These are phyloP conservation scores for Aspergillus affinis DNA, from an alignment of 495 filamentous ascomycete genomes.

Conservation along the genomic window DNA sequence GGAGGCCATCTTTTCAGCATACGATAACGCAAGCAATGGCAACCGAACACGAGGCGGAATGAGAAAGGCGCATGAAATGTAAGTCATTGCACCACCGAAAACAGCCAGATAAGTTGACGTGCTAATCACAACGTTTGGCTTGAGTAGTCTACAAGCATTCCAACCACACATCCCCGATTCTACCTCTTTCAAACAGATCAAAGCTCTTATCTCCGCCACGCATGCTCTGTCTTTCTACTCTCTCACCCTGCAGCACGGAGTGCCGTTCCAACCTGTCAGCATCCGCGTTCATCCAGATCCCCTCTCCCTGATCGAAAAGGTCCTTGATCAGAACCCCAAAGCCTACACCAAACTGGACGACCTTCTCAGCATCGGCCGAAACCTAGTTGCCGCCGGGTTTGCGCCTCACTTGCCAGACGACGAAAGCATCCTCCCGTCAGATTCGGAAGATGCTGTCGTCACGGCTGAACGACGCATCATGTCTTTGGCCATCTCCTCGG, in stretches of 20 bases:
- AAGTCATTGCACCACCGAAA: slow-evolving; percentile 30
- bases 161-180: slow-evolving; percentile 60
- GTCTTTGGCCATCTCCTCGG: slow-evolving; percentile 85
- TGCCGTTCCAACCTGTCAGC: slow-evolving; percentile 88
- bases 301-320: slow-evolving; percentile 75
- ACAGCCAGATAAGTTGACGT: background rate
- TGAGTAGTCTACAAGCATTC: slow-evolving; percentile 65
- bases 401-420: slow-evolving; percentile 27
- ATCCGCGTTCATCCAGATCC: slow-evolving; percentile 86
- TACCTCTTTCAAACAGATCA: slow-evolving; percentile 53
- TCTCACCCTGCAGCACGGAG: slow-evolving; percentile 83
- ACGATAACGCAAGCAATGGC: slow-evolving; percentile 89
- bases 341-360: slow-evolving; percentile 87
- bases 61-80: slow-evolving; percentile 83
- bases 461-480: slow-evolving; percentile 67
- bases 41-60: slow-evolving; percentile 80
- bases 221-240: slow-evolving; percentile 86
- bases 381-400: slow-evolving; percentile 73
- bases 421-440: slow-evolving; percentile 10
- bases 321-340: slow-evolving; percentile 82
- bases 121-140: slow-evolving; percentile 1
- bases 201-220: slow-evolving; percentile 77
- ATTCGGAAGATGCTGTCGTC: slow-evolving; percentile 30
- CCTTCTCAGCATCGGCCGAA: slow-evolving; percentile 72
- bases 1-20: slow-evolving; percentile 66